phyloP scores from a whole-genome alignment of 2,329 filamentous ascomycete species.

The Alternaria arborescens region DNA sequence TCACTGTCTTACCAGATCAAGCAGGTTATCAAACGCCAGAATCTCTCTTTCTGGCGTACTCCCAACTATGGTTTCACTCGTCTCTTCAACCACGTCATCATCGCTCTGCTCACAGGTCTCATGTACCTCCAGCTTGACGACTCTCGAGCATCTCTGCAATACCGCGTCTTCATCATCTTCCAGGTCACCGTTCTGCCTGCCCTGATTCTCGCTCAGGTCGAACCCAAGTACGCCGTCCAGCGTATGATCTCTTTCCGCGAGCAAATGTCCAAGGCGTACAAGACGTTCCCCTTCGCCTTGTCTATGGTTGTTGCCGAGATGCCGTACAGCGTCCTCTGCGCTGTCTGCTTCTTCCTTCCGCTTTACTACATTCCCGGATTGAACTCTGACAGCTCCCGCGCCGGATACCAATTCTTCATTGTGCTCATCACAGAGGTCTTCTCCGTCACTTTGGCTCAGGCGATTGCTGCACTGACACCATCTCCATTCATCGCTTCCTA shows the following conservation, averaged over 20 bases:
- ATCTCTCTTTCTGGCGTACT: conserved; percentile 82
- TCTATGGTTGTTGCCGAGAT: conserved; percentile 84
- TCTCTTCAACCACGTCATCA: conserved; percentile 82
- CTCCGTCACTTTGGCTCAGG: conserved; percentile 77
- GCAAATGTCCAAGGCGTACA: conserved; percentile 86
- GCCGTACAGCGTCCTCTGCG: conserved; percentile 83
- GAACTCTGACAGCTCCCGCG: conserved; percentile 67
- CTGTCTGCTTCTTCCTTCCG: conserved; percentile 81
- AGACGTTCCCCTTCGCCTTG: conserved; percentile 77
- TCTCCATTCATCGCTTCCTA: conserved; percentile 80
- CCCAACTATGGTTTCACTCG: conserved; percentile 90
- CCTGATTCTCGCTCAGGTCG: conserved; percentile 82
- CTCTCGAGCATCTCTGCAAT: conserved; percentile 79
- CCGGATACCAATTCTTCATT: conserved; percentile 89
- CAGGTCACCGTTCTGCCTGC: conserved; percentile 85
- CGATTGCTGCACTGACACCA: conserved; percentile 78
- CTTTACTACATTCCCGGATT: conserved; percentile 87
- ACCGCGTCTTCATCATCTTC: conserved; percentile 90
- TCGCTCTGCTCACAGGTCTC: conserved; percentile 80
- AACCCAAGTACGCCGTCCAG: conserved; percentile 82
- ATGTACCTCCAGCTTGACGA: conserved; percentile 81
- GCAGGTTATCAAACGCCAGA: conserved; percentile 75
- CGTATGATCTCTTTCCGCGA: conserved; percentile 87
- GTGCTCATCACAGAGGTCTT: conserved; percentile 85
- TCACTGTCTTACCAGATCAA: conserved; percentile 81